Percentiles rank a stretch among this genome's conserved stretches.
phyloP scores from a whole-genome alignment of 2,329 filamentous ascomycete species.

The Beauveria pseudobassiana region DNA sequence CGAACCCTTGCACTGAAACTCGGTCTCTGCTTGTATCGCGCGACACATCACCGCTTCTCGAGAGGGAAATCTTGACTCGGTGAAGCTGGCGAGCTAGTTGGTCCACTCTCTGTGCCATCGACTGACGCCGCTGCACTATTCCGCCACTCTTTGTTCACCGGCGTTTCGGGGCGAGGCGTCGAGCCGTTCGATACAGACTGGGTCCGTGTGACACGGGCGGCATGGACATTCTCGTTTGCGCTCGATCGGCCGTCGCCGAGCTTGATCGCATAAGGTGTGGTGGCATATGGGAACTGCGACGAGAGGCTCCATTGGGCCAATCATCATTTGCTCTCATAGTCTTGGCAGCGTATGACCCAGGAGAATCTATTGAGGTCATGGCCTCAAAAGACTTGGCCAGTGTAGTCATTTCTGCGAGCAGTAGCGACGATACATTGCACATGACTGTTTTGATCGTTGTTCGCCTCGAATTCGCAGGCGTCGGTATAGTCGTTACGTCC shows the following conservation, averaged over 20 bases:
- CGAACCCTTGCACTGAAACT: conserved; percentile 65
- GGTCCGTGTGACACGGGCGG: conserved; percentile 50
- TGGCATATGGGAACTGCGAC: conserved; percentile 49
- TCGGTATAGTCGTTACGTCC: conserved; percentile 64
- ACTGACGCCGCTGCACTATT: conserved; percentile 41
- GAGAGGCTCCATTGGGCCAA: conserved; percentile 27
- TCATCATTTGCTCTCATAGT: conserved; percentile 37
- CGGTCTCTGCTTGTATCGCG: conserved; percentile 46
- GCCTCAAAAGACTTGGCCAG: conserved; percentile 66
- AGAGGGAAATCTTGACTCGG: conserved; percentile 31
- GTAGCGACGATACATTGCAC: conserved; percentile 67
- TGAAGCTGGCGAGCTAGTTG: conserved; percentile 29
- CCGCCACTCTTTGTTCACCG: conserved; percentile 40
- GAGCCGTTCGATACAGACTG: conserved; percentile 37
- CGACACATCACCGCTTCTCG: conserved; percentile 35
- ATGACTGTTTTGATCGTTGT: conserved; percentile 78
- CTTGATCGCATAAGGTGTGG: conserved; percentile 39
- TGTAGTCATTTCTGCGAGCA: conserved; percentile 69
- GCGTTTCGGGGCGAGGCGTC: conserved; percentile 38
- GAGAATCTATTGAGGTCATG: conserved; percentile 70
- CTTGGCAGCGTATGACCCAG: conserved; percentile 43
- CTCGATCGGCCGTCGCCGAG: conserved; percentile 52
- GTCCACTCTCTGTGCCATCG: conserved; percentile 35
- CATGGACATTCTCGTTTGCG: conserved; percentile 72
- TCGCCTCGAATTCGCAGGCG: conserved; percentile 57